Evolutionary conservation across 768 basidiomycete genomes (phyloP).

Genomic region (Mycena galopus): DNA sequence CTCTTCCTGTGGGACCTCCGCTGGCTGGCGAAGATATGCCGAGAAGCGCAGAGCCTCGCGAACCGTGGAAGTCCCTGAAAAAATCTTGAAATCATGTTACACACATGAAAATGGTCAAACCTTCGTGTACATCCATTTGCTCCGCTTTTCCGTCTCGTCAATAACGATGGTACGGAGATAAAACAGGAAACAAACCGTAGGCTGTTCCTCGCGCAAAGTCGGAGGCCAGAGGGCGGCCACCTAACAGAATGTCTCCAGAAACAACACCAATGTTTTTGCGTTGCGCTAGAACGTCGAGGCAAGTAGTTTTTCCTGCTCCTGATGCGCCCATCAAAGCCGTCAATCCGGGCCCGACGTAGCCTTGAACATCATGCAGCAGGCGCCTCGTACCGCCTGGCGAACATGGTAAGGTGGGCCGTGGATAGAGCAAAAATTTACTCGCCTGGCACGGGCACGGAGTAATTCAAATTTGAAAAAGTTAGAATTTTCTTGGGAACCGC

Average conservation of each 20-base stretch:
- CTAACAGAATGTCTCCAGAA: conserved; percentile 72
- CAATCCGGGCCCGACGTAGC: conserved; percentile 89
- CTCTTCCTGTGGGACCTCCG: conserved; percentile 73
- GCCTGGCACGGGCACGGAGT: no score
- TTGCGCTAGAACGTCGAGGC: conserved; percentile 79
- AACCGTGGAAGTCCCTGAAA: conserved; percentile 74
- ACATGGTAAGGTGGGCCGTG: no score
- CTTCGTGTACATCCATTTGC: conserved; percentile 90
- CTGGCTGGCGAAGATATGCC: conserved; percentile 86
- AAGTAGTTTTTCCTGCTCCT: conserved; percentile 86
- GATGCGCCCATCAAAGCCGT: conserved; percentile 92
- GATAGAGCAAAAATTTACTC: no score
- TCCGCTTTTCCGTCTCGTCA: conserved; percentile 62
- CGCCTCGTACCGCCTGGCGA: conserved; percentile 68
- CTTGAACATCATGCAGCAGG: conserved; percentile 81
- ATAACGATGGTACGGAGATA: conserved; percentile 36
- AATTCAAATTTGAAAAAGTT: conserved; percentile 87
- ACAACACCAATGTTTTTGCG: conserved; percentile 80
- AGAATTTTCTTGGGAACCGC: conserved; percentile 66
- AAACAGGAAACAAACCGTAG: conserved; percentile 64
- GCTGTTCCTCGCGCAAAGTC: conserved; percentile 77
- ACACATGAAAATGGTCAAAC: conserved; percentile 5
- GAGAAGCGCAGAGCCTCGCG: conserved; percentile 90
- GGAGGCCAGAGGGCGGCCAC: conserved; percentile 71
- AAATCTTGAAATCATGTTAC: neutral